These are phyloP conservation scores for Amaranthus cruentus DNA, from an alignment of 148 eudicot genomes.

Conservation along the genomic window DNA sequence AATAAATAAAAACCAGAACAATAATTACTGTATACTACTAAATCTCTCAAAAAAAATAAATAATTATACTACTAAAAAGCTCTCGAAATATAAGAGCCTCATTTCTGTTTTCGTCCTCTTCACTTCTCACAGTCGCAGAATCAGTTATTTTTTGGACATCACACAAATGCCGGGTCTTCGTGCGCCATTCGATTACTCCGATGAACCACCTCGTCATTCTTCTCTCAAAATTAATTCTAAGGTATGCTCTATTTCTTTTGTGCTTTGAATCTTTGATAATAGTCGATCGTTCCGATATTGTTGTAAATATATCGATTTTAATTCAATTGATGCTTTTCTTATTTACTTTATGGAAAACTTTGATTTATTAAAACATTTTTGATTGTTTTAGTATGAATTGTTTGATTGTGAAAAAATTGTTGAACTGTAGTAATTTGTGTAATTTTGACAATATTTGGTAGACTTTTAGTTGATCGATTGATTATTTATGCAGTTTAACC, in stretches of 20 bases:
- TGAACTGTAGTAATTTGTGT: not conserved
- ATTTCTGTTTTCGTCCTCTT: too few species aligned
- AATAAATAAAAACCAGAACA: too few species aligned
- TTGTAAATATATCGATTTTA: not conserved
- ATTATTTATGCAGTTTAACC: too few species aligned
- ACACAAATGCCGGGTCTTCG: slow-evolving; percentile 63
- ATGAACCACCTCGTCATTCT: slow-evolving; percentile 78
- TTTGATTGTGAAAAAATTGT: not conserved
- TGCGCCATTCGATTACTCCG: slow-evolving; percentile 67
- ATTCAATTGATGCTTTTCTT: not conserved
- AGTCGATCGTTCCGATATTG: too few species aligned
- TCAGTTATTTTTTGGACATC: not conserved
- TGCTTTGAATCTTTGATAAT: not conserved
- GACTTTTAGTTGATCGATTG: too few species aligned
- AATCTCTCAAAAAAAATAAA: too few species aligned
- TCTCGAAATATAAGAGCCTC: too few species aligned
- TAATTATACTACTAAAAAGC: too few species aligned
- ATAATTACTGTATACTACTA: too few species aligned
- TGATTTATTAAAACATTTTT: not conserved
- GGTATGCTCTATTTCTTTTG: slow-evolving; percentile 28
- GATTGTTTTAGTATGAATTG: not conserved
- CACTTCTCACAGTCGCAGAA: too few species aligned
- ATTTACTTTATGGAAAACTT: not conserved
- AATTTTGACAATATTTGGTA: not conserved
- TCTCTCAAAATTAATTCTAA: slow-evolving; percentile 64